Conservation (phyloP, 805 yeast species). For the Metschnikowia cubensis region DNA sequence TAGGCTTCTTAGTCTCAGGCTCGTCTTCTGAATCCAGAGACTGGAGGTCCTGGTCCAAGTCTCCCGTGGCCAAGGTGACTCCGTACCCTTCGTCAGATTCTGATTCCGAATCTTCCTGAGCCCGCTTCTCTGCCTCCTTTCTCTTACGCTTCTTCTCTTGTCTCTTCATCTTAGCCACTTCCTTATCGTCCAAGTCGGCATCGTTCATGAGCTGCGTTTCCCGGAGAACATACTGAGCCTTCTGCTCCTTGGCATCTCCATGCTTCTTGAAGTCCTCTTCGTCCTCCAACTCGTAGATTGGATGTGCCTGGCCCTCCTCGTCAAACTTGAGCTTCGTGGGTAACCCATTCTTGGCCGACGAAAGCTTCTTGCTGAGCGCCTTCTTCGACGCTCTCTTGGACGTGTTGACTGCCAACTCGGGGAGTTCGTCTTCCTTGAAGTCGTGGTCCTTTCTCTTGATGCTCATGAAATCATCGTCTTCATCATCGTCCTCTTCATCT, state of each 20-base stretch:
- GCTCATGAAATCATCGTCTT: constrained; percentile 67
- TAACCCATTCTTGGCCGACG: constrained; percentile 55
- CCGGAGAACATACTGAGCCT: constrained; percentile 57
- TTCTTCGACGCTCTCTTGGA: constrained; percentile 83
- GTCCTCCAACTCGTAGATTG: constrained; percentile 84
- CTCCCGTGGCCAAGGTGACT: constrained; percentile 30
- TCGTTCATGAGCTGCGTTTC: constrained; percentile 67
- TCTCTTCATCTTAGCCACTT: constrained; percentile 67
- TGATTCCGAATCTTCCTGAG: constrained; percentile 34
- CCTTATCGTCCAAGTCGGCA: constrained; percentile 77
- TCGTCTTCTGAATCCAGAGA: constrained; percentile 30
- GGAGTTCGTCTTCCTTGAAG: constrained; percentile 59
- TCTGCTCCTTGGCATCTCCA: constrained; percentile 64
- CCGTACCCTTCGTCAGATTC: constrained; percentile 31
- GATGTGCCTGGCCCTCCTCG: constrained; percentile 91
- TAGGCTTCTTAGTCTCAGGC: constrained; percentile 40
- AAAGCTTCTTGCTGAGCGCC: constrained; percentile 81
- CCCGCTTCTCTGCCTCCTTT: constrained; percentile 67
- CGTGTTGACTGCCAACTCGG: constrained; percentile 57
- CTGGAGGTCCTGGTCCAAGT: constrained; percentile 47
- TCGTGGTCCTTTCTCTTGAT: constrained; percentile 77
- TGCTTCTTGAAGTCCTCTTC: constrained; percentile 83
- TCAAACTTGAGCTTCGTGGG: constrained; percentile 83
- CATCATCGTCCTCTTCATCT: constrained; percentile 40
- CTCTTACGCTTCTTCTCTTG: constrained; percentile 87